Base-by-base conservation (phyloP, 2,329 filamentous ascomycete species). In the Stagonosporopsis rhizophila region DNA sequence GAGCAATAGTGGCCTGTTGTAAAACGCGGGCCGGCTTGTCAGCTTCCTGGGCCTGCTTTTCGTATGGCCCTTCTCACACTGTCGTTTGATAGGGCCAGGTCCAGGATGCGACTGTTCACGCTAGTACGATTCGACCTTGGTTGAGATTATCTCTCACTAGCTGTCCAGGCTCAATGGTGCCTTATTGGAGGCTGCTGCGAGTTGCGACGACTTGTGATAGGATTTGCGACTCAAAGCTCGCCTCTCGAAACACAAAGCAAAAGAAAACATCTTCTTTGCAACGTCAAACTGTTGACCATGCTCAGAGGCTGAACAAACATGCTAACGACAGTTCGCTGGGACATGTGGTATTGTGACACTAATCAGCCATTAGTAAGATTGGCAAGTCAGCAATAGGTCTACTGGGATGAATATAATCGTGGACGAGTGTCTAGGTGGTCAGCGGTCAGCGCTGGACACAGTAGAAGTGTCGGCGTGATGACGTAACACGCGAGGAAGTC, bases 91-190 rank as follows among this genome's bases (percentile, higher is more conserved):
- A 17, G 59, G 14, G n/a, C 60, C 41, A 52, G 60, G 35, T 38
- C 37, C 42, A 45, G 49, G 23, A 38, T 45, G 40, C 64, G 44
- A 46, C 20, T 32, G 51, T 58, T 20, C 56, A 58, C 22, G 28
- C 46, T 17, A 34, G 55, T 19, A 34, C 57, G 7, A 11, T 54
- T 7, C 45, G n/a, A n/a, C 44, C 52, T 15, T 47, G 44, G 15
- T 35, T 17, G 4, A 8, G 15, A 35, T 35, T 8, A 25, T 25
- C 23, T 8, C 23, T 25, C 23, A 25, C 23, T 17, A 5, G 32
- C 32, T 35, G 15, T n/a, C 14, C 32, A n/a, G 32, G 32, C 14
- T 38, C 17, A 6, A 38, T 9, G 2, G 20, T 11, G 35, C 17
- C n/a, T 20, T 8, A 7, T 14, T 38, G 7, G 27, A 11, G 27